Evolutionary conservation across 495 filamentous ascomycete species (phyloP), one percentile per base, ranked within the genome.

Genomic region (Cudoniella acicularis): DNA sequence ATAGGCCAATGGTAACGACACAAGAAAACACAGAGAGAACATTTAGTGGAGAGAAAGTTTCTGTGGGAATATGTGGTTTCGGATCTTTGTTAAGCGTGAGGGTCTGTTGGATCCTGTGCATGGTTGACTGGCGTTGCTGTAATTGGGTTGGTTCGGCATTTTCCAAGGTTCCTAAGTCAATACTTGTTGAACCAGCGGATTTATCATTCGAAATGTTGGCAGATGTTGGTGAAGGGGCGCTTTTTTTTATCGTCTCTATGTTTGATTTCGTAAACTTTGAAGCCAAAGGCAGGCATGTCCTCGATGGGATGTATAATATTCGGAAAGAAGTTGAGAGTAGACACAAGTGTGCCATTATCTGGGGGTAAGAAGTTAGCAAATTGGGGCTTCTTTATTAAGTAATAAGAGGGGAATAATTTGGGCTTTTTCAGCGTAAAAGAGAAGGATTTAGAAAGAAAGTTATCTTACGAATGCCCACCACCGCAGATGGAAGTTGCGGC

Each of bases 381-480:
- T n/a, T n/a, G n/a, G n/a, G n/a, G n/a, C n/a, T n/a, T n/a, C n/a
- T n/a, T n/a, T n/a, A n/a, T n/a, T n/a, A n/a, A n/a, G n/a, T n/a
- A n/a, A n/a, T n/a, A n/a, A n/a, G n/a, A n/a, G n/a, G n/a, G n/a
- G n/a, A n/a, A n/a, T n/a, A n/a, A n/a, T n/a, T n/a, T n/a, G n/a
- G n/a, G n/a, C n/a, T n/a, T n/a, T n/a, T n/a, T n/a, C n/a, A n/a
- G n/a, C n/a, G n/a, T n/a, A n/a, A n/a, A n/a, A n/a, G n/a, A n/a
- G n/a, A n/a, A n/a, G n/a, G n/a, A n/a, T n/a, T n/a, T n/a, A n/a
- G n/a, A n/a, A n/a, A n/a, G n/a, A n/a, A n/a, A n/a, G n/a, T n/a
- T n/a, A n/a, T 83, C 52, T 76, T 79, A 64, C 82, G 72, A n/a
- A 87, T 80, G 20, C 83, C 82, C 0, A 78, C 72, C 65, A 84